Percentiles rank a stretch among this genome's conserved stretches.
phyloP scores from a whole-genome alignment of 2,329 filamentous ascomycete species.

The Claviceps maximensis region DNA sequence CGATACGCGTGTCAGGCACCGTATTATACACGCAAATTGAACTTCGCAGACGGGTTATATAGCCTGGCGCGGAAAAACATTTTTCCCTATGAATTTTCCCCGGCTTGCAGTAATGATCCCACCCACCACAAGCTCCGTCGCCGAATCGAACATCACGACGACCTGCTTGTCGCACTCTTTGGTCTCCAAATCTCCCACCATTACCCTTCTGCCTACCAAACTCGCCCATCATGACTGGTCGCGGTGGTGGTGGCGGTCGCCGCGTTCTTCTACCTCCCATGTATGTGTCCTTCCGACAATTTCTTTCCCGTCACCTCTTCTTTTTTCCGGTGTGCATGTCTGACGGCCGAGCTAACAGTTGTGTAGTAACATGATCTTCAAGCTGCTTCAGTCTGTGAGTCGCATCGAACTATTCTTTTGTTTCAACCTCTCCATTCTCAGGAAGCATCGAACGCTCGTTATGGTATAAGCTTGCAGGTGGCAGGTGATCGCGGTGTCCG shows the following conservation, averaged over 20 bases:
- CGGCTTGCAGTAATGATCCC: not conserved
- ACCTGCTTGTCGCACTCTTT: constrained; percentile 1
- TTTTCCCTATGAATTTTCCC: constrained; percentile 5
- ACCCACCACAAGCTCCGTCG: constrained; percentile 1
- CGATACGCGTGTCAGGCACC: no score
- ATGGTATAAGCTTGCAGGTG: no score
- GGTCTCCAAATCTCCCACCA: not conserved
- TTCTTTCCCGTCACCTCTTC: not conserved
- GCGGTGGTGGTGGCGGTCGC: constrained; percentile 45
- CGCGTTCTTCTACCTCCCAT: constrained; percentile 48
- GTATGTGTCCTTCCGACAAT: constrained; percentile 14
- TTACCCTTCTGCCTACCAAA: not conserved
- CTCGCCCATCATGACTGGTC: constrained; percentile 38
- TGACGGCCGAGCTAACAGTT: constrained; percentile 12
- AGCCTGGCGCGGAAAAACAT: constrained; percentile 3
- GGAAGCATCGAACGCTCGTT: not conserved
- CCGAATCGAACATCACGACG: constrained; percentile 1
- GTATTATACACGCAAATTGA: not conserved
- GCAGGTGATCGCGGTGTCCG: not conserved
- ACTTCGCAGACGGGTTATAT: not conserved
- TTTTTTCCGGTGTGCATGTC: not conserved
- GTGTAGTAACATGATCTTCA: constrained; percentile 42
- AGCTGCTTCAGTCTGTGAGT: constrained; percentile 57
- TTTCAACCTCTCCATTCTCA: no score
- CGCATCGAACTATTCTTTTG: not conserved